These are phyloP conservation scores for Citrus sp. DNA, from an alignment of 345 rosid genomes.

Conservation along the genomic window DNA sequence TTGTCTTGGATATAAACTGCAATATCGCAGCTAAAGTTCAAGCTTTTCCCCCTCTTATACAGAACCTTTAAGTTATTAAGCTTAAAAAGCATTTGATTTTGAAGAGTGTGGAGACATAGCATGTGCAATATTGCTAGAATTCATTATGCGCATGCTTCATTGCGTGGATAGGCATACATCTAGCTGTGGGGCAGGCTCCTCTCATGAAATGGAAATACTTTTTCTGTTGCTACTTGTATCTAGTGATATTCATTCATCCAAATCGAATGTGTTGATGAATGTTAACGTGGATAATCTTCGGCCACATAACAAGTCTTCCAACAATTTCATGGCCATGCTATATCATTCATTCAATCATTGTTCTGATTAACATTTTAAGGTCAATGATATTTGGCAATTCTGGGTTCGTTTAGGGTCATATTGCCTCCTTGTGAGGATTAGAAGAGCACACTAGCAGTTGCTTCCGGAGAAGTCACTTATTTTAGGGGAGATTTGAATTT, in stretches of 20 bases:
- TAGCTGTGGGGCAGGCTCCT: not conserved
- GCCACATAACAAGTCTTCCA: not conserved
- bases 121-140: conserved; percentile 29
- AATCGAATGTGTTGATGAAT: conserved; percentile 6
- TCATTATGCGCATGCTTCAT: conserved; percentile 24
- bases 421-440: too few relatives aligned
- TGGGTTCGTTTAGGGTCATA: too few relatives aligned
- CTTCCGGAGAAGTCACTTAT: not conserved
- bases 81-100: not conserved
- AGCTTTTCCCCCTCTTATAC: not conserved
- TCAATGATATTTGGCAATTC: not conserved
- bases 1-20: conserved; percentile 18
- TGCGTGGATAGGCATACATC: conserved; percentile 5
- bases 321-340: not conserved
- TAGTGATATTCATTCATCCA: not conserved
- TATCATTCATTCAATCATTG: too few relatives aligned
- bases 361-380: not conserved
- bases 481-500: not conserved
- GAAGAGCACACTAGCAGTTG: too few relatives aligned
- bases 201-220: not conserved
- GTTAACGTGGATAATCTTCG: not conserved
- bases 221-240: conserved; percentile 2
- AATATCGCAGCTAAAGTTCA: not conserved
- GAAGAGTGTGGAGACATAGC: conserved; percentile 28
- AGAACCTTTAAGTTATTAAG: not conserved